Base-by-base conservation (phyloP, 1,139 yeast species). In the Geotrichum fermentans region DNA sequence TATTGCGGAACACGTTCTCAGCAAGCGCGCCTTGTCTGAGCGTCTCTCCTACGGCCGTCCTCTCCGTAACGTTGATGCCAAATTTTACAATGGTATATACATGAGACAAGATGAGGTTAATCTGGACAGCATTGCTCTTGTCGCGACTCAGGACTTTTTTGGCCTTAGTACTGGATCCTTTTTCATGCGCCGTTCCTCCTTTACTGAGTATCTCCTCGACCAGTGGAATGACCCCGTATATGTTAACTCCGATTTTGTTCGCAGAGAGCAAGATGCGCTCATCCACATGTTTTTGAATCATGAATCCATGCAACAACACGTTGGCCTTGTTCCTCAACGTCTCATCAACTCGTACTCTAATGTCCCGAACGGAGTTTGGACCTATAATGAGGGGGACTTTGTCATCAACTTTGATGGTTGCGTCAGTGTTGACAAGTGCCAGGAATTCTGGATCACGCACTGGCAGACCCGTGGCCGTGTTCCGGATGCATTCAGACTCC, bases 121-220 rank as follows among this genome's bases (percentile, higher is more conserved):
- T 13, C 44, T 56, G 24, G 39, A 50, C n/a, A 53, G 61, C 5
- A 49, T 65, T 26, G 59, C 60, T 28, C 29, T 65, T 24, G 55
- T 65, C 14, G 49, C 63, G 11, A 45, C 61, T n/a, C 67, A 64
- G 43, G 69, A 65, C 50, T 40, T 50, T 45, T 50, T 59, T 35
- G 67, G 69, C 4, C 48, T 69, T 28, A 69, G 68, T 44, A 66
- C 71, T 1, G 73, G 73, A 5, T 65, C 71, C 4, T 63, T 69
- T 44, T 60, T 69, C 50, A 37, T 69, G 32, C 53, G 66, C 17
- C 58, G 67, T 24, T 58, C 67, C 4, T 55, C 49, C 13, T 57
- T 57, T 51, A 53, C 62, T 17, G 47, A 45, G 21, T 26, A 48
- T 44, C 49, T 61, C 21, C 47, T 62, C 18, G 59, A 61, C 24